Percentiles rank a stretch among this genome's conserved stretches.
These are phyloP conservation scores for Pyrenochaeta sp. DNA, from an alignment of 2,329 filamentous ascomycete species.

Conservation along the genomic window DNA sequence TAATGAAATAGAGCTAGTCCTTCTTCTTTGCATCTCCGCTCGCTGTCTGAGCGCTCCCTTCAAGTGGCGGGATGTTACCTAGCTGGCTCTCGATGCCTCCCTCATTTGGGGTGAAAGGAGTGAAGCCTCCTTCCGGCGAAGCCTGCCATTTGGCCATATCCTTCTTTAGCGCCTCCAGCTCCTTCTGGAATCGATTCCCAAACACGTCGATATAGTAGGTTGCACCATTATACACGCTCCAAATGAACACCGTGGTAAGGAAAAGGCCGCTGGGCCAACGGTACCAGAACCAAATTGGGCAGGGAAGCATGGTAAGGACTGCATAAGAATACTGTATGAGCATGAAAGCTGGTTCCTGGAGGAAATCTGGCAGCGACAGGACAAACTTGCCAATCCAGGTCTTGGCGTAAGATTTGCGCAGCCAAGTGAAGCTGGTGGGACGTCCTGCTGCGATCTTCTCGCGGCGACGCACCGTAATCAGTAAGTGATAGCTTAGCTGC, in stretches of 20 bases:
- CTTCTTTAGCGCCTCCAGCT: slow-evolving; percentile 85
- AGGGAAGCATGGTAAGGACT: slow-evolving; percentile 90
- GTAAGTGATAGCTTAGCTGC: slow-evolving; percentile 92
- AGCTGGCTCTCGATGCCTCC: slow-evolving; percentile 32
- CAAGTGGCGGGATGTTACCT: slow-evolving; percentile 41
- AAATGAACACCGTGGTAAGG: slow-evolving; percentile 82
- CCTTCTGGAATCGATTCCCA: slow-evolving; percentile 94
- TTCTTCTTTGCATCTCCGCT: slow-evolving; percentile 30
- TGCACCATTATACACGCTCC: slow-evolving; percentile 96
- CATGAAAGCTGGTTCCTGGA: slow-evolving; percentile 96
- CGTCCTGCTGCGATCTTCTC: slow-evolving; percentile 96
- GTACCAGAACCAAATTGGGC: slow-evolving; percentile 93
- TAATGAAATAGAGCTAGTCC: slow-evolving; percentile 15
- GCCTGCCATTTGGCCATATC: slow-evolving; percentile 90
- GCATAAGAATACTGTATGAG: slow-evolving; percentile 93
- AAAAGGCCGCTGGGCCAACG: slow-evolving; percentile 80
- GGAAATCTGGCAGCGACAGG: slow-evolving; percentile 73
- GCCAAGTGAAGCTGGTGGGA: slow-evolving; percentile 97
- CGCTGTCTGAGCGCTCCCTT: slow-evolving; percentile 31
- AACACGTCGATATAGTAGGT: slow-evolving; percentile 99
- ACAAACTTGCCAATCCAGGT: slow-evolving; percentile 89
- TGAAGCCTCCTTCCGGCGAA: slow-evolving; percentile 37
- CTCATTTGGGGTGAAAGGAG: slow-evolving; percentile 35
- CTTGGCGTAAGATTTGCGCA: slow-evolving; percentile 88
- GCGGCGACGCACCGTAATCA: slow-evolving; percentile 92